These are phyloP conservation scores for Plasmodium chabaudi DNA, from an alignment of 169 alveolate species.

Conservation along the genomic window DNA sequence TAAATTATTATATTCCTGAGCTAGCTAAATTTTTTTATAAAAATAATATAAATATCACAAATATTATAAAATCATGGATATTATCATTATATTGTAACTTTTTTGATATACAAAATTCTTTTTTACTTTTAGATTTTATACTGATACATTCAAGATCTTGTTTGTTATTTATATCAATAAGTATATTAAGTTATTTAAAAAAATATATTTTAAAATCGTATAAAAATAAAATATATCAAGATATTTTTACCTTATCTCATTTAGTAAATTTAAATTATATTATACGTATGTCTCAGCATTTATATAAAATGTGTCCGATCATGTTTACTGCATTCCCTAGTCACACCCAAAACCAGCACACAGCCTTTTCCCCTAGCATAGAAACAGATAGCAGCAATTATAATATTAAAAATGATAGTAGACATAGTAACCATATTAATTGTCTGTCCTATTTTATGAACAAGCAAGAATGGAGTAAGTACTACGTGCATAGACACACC, in stretches of 20 bases:
- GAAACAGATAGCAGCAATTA: background rate
- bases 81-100: conserved; percentile 49
- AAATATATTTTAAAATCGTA: conserved; percentile 5
- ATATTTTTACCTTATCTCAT: conserved; percentile 12
- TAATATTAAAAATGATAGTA: background rate
- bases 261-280: conserved; percentile 38
- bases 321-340: conserved; percentile 8
- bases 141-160: conserved; percentile 30
- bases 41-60: conserved; percentile 29
- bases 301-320: conserved; percentile 17
- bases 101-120: conserved; percentile 41
- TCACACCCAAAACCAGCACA: background rate
- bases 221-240: conserved; percentile 3
- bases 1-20: conserved; percentile 53
- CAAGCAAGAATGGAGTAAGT: conserved; percentile 14
- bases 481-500: conserved; percentile 49
- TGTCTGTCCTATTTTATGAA: conserved; percentile 26
- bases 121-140: conserved; percentile 27
- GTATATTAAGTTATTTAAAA: conserved; percentile 28
- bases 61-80: conserved; percentile 29
- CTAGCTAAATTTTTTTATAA: conserved; percentile 39
- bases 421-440: conserved; percentile 19
- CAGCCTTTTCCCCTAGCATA: background rate
- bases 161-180: conserved; percentile 21
- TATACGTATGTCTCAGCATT: conserved; percentile 6